Conservation (phyloP, 805 yeast genomes). For the Candida suzukii region DNA sequence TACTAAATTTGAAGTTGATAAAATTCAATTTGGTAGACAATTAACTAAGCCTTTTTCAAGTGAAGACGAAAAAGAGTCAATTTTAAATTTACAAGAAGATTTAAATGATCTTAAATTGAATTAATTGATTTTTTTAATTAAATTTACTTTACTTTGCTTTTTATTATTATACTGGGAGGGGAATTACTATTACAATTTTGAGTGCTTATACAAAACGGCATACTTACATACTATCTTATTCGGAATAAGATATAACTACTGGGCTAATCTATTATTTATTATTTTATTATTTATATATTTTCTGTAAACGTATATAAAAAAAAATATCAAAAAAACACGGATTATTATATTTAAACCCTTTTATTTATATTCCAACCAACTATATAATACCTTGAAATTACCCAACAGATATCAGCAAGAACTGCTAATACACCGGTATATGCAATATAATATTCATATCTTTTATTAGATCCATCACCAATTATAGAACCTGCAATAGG, state of each 20-base stretch:
- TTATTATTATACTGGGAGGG: no score
- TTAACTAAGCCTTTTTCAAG: no score
- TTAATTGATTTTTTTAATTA: no score
- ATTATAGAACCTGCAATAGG: slow-evolving; percentile 28
- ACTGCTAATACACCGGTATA: slow-evolving; percentile 31
- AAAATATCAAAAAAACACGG: not conserved
- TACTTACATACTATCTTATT: no score
- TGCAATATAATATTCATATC: slow-evolving; percentile 31
- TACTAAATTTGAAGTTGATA: not conserved
- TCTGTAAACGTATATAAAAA: not conserved
- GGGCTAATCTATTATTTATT: no score
- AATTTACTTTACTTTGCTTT: no score
- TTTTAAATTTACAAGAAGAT: not conserved
- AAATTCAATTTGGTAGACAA: not conserved
- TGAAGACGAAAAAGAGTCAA: not conserved
- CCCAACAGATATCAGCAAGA: slow-evolving; percentile 32
- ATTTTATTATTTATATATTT: not conserved
- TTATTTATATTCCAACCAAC: slow-evolving; percentile 34
- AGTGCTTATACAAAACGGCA: no score
- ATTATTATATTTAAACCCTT: slow-evolving; percentile 2
- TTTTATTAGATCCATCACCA: slow-evolving; percentile 22
- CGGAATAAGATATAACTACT: no score
- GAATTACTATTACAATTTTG: no score
- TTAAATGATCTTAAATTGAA: not conserved
- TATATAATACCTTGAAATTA: slow-evolving; percentile 34